Evolutionary conservation across 345 rosid species (phyloP).

Genomic region (Salix brachista): DNA sequence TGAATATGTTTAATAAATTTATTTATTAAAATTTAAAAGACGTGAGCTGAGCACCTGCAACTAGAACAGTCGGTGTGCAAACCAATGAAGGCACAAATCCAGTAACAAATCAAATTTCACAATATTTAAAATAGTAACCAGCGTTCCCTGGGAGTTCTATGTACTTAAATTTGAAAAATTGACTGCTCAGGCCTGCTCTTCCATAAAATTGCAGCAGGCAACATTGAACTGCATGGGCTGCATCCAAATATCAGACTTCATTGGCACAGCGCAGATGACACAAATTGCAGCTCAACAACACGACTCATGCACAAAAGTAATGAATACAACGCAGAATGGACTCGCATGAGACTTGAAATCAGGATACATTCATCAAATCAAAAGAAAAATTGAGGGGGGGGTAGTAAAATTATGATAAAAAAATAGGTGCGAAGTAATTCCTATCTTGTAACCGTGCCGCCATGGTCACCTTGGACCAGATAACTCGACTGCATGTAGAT

Average conservation of each 20-base stretch:
- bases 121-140: too few relatives aligned
- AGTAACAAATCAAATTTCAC: background rate
- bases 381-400: background rate
- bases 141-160: background rate
- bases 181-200: background rate
- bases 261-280: constrained; percentile 4
- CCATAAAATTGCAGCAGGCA: background rate
- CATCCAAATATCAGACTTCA: background rate
- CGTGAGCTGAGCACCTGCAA: too few relatives aligned
- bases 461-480: constrained; percentile 83
- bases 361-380: constrained; percentile 25
- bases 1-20: too few relatives aligned
- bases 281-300: constrained; percentile 35
- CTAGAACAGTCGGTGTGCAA: too few relatives aligned
- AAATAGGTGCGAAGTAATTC: constrained; percentile 21
- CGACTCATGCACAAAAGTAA: constrained; percentile 51
- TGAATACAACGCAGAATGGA: constrained; percentile 42
- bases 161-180: background rate
- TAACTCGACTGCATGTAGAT: constrained; percentile 85
- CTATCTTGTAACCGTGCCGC: constrained; percentile 29
- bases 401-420: constrained; percentile 5
- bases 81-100: background rate
- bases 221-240: background rate
- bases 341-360: constrained; percentile 29
- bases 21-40: too few relatives aligned